Evolutionary conservation across 2,329 filamentous ascomycete genomes (phyloP).

Genomic region (Pyrenophora seminiperda): DNA sequence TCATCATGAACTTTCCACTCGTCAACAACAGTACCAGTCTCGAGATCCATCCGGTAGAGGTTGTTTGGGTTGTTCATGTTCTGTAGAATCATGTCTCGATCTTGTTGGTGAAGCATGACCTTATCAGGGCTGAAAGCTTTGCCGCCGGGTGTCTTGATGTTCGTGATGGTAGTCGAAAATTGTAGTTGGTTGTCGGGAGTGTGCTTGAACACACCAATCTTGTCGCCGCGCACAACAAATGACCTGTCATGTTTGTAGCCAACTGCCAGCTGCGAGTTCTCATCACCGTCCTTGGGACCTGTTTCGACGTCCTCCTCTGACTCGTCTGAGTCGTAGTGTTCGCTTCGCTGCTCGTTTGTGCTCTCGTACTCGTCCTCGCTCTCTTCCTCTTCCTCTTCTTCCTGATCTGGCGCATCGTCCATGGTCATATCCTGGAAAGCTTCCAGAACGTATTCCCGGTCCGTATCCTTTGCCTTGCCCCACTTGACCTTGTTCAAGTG

Average conservation of each 20-base stretch:
- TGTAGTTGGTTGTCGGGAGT: constrained; percentile 89
- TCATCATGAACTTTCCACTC: constrained; percentile 99
- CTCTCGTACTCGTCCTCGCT: constrained; percentile 67
- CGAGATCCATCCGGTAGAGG: constrained; percentile 95
- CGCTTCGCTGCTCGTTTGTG: constrained; percentile 69
- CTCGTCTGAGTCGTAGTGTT: constrained; percentile 76
- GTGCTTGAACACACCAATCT: constrained; percentile 99
- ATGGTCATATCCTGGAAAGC: constrained; percentile 94
- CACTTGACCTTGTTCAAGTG: constrained; percentile 93
- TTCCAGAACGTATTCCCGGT: constrained; percentile 92
- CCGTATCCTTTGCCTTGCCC: constrained; percentile 88
- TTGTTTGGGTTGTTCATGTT: constrained; percentile 83
- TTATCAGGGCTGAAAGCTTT: constrained; percentile 88
- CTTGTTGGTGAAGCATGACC: constrained; percentile 92
- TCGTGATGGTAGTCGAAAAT: constrained; percentile 96
- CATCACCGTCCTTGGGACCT: constrained; percentile 73
- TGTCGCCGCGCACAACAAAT: constrained; percentile 94
- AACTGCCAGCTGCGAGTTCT: constrained; percentile 92
- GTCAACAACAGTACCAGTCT: constrained; percentile 96
- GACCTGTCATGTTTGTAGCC: constrained; percentile 97
- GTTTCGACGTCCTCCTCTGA: constrained; percentile 77
- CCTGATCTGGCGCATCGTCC: constrained; percentile 71
- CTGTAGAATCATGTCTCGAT: constrained; percentile 87
- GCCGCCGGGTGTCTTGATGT: constrained; percentile 86
- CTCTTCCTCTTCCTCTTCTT: constrained; percentile 61